These are phyloP conservation scores for Pestalotiopsis sp. DNA, from an alignment of 2,329 filamentous ascomycete genomes.

Conservation along the genomic window DNA sequence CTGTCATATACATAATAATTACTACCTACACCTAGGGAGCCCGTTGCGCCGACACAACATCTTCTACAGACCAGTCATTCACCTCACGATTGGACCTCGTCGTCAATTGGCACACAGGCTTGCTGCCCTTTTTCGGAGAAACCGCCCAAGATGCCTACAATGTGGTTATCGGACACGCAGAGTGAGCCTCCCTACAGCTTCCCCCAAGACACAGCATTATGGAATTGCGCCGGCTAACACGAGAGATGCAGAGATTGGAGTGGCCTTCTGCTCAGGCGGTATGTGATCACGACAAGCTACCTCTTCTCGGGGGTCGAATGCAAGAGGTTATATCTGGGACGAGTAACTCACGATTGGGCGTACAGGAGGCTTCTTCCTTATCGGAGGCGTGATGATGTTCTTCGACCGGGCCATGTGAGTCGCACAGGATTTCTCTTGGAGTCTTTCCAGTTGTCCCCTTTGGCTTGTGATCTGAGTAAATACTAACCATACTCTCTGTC, in stretches of 20 bases:
- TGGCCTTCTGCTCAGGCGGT: conserved; percentile 98
- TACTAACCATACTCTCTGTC: conserved; percentile 19
- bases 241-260: conserved; percentile 78
- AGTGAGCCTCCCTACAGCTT: conserved; percentile 61
- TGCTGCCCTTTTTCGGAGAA: no score
- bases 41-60: neutral
- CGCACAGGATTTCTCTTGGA: conserved; percentile 12
- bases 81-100: neutral
- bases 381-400: conserved; percentile 93
- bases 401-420: conserved; percentile 94
- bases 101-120: neutral
- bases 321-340: neutral
- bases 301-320: no score
- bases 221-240: conserved; percentile 33
- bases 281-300: conserved; percentile 46
- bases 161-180: conserved; percentile 96
- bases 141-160: conserved; percentile 71
- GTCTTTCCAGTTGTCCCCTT: neutral
- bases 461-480: neutral
- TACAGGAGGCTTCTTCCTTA: conserved; percentile 88
- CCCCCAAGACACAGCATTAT: neutral
- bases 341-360: conserved; percentile 22
- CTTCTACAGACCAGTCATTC: neutral
- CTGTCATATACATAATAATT: neutral
- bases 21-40: no score